A percentile compares a stretch with the other conserved stretches of the same genome.
phyloP scores from a whole-genome alignment of 1,139 yeast genomes.

The Candida tropicalis region DNA sequence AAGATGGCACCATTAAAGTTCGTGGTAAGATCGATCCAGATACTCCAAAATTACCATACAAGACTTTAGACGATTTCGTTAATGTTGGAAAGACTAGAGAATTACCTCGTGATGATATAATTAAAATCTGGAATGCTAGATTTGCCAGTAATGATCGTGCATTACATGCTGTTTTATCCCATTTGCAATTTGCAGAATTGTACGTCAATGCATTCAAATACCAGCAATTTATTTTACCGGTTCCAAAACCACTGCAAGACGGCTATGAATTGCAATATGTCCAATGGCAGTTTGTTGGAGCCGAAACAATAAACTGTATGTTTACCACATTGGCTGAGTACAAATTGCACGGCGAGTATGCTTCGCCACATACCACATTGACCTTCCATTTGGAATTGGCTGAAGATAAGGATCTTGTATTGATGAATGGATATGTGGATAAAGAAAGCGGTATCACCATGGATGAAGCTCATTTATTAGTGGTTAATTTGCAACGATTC shows the following conservation, averaged over 20 bases:
- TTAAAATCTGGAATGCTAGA: conserved; percentile 87
- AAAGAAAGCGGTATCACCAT: conserved; percentile 62
- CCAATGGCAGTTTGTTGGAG: conserved; percentile 93
- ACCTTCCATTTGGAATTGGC: conserved; percentile 83
- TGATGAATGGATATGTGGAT: conserved; percentile 89
- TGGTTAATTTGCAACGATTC: conserved; percentile 83
- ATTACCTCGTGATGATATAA: conserved; percentile 66
- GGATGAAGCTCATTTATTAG: conserved; percentile 77
- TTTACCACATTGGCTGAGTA: conserved; percentile 91
- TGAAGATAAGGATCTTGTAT: conserved; percentile 61
- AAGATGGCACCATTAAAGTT: conserved; percentile 70
- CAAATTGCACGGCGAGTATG: conserved; percentile 87
- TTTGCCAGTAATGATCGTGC: conserved; percentile 64
- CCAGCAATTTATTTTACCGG: conserved; percentile 75
- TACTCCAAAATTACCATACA: conserved; percentile 57
- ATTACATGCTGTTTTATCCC: conserved; percentile 65
- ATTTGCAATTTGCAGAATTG: conserved; percentile 59
- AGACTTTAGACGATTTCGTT: conserved; percentile 69
- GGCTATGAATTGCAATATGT: conserved; percentile 85
- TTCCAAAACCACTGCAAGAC: conserved; percentile 54
- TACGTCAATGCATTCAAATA: conserved; percentile 68
- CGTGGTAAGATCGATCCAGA: conserved; percentile 52
- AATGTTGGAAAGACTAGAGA: conserved; percentile 66
- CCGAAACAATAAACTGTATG: conserved; percentile 84
- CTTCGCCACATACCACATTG: conserved; percentile 92